Evolutionary conservation across 495 filamentous ascomycete species (phyloP), one percentile per base, ranked within the genome.

Genomic region (Penicillium maclennaniae): DNA sequence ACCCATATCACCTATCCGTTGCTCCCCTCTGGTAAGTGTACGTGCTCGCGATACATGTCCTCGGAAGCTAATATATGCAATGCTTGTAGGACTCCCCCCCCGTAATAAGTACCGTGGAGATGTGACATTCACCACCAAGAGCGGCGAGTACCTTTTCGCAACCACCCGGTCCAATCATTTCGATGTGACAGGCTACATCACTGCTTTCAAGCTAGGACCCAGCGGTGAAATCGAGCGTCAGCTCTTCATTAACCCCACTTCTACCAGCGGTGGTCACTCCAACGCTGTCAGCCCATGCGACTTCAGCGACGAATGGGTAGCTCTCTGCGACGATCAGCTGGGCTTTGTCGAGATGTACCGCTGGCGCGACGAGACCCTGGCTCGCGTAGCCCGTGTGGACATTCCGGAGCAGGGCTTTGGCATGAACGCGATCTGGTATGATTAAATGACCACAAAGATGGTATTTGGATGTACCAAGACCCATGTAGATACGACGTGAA

Each of bases 401-500:
- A 84, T 93, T 47, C 81, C 83, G 14, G 88, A 93, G 72, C 86
- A 84, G 41, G 89, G 89, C 44, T 92, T 91, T 69, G 87, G 87
- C 1, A 92, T 92, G 88, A 92, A 93, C 73, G 89, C 87, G 28
- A 89, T 92, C 60, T 92, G 88, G 88, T 91, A 90, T 68, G 87
- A 92, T 70, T 92, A 75, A 52, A 57, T 19, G 52, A 59, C 7
- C 4, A 28, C 9, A n/a, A n/a, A 34, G 23, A 45, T 17, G 21
- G 20, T 10, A 7, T 23, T 5, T 10, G 12, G 23, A 26, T 6
- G 42, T 28, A 9, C 3, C 42, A 43, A 34, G 8, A 20, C 7
- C 20, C 39, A 42, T 42, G 39, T 19, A 42, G 16, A 42, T 7
- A 42, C 14, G 39, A 42, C 19, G 8, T 42, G 39, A 42, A 12